Conservation (phyloP, 2,329 filamentous ascomycete species). For the Pseudogymnoascus sp. region DNA sequence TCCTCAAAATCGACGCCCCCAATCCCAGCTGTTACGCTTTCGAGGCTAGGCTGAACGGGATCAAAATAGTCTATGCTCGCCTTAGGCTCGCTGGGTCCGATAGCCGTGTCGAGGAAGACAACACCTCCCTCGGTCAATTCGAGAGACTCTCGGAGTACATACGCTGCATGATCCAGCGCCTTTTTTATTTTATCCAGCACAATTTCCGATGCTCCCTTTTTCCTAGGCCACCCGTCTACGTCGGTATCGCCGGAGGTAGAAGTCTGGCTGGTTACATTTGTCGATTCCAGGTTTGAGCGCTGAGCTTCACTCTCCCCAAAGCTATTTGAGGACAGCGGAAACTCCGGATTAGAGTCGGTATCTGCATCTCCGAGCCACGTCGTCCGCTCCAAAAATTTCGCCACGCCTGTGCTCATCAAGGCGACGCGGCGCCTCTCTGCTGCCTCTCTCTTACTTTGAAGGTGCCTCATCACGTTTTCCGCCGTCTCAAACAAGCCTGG, state of each 20-base stretch:
- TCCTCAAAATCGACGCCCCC: not conserved
- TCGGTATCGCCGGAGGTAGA: not conserved
- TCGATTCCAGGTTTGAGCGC: not conserved
- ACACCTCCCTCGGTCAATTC: conserved; percentile 25
- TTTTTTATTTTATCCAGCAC: conserved; percentile 24
- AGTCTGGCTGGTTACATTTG: not conserved
- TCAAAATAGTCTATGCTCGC: conserved; percentile 15
- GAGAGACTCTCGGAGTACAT: conserved; percentile 24
- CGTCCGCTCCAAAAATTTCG: conserved; percentile 20
- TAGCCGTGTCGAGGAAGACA: conserved; percentile 25
- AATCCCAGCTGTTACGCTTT: not conserved
- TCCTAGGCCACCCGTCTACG: not conserved
- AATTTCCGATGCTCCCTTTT: conserved; percentile 8
- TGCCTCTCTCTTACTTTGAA: conserved; percentile 24
- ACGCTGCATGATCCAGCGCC: conserved; percentile 24
- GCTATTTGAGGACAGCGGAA: not conserved
- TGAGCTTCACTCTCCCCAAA: not conserved
- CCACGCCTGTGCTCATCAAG: conserved; percentile 22
- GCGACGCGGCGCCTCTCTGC: conserved; percentile 20
- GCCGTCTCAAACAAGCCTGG: conserved; percentile 20
- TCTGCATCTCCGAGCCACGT: conserved; percentile 10
- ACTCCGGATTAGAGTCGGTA: not conserved
- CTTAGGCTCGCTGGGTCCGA: conserved; percentile 18
- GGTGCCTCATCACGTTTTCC: conserved; percentile 22
- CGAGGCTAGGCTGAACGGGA: not conserved